These are phyloP conservation scores for Apiospora kogelbergensis DNA, from an alignment of 2,329 filamentous ascomycete genomes.

Conservation along the genomic window DNA sequence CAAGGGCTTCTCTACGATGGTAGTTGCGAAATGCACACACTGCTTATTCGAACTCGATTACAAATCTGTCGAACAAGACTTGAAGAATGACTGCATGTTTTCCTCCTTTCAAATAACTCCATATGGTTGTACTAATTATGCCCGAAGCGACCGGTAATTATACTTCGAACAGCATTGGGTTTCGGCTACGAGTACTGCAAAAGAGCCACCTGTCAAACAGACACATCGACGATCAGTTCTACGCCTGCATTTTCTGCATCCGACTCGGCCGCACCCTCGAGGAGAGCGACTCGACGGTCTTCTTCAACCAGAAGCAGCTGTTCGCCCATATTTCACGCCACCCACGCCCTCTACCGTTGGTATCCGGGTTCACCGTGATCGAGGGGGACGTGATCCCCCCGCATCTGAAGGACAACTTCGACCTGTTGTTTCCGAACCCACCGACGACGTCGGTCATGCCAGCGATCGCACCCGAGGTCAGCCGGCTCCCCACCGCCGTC, in stretches of 20 bases:
- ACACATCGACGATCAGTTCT: constrained; percentile 52
- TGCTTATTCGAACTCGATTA: constrained; percentile 57
- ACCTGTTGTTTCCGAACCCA: constrained; percentile 48
- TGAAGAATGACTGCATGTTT: constrained; percentile 43
- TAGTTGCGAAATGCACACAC: constrained; percentile 51
- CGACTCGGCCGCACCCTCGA: constrained; percentile 49
- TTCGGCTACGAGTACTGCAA: constrained; percentile 54
- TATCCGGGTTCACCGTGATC: constrained; percentile 49
- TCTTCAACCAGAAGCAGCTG: constrained; percentile 52
- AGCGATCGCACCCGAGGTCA: constrained; percentile 40
- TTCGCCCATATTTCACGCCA: constrained; percentile 55
- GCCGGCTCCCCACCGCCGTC: constrained; percentile 42
- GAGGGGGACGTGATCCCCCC: constrained; percentile 42
- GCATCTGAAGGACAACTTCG: constrained; percentile 48
- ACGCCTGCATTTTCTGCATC: constrained; percentile 56
- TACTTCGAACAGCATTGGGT: constrained; percentile 44
- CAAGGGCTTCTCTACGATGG: constrained; percentile 42
- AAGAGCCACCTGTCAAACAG: constrained; percentile 54
- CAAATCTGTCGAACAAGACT: constrained; percentile 50
- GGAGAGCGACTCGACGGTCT: constrained; percentile 56
- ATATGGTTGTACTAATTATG: constrained; percentile 12
- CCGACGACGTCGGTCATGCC: constrained; percentile 41
- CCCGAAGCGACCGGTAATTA: constrained; percentile 46
- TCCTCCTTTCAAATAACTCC: background rate
- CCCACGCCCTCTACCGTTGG: constrained; percentile 49